phyloP scores from a whole-genome alignment of 2,329 filamentous ascomycete genomes.

The Colletotrichum agaves region DNA sequence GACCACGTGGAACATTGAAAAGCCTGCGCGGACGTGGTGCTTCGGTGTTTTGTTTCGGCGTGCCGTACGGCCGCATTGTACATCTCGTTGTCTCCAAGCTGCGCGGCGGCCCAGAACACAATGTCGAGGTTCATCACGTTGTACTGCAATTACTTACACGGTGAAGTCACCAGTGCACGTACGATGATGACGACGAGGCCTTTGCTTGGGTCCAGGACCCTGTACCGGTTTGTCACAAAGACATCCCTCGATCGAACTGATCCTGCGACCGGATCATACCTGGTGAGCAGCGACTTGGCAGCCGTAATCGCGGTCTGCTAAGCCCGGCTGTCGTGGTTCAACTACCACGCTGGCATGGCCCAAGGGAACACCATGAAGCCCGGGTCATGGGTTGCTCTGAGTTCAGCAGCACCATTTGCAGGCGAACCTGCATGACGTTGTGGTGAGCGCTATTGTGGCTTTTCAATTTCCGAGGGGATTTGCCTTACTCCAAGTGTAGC shows the following conservation, averaged over 20 bases:
- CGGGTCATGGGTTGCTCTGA: slow-evolving; percentile 53
- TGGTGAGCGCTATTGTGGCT: not conserved
- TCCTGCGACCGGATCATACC: slow-evolving; percentile 48
- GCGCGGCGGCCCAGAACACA: slow-evolving; percentile 52
- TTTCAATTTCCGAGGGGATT: no score
- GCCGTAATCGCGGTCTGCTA: slow-evolving; percentile 48
- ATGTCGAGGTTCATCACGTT: slow-evolving; percentile 56
- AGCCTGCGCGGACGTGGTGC: slow-evolving; percentile 52
- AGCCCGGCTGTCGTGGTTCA: slow-evolving; percentile 49
- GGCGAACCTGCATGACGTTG: slow-evolving; percentile 38
- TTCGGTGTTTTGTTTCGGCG: slow-evolving; percentile 50
- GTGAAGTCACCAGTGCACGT: slow-evolving; percentile 32
- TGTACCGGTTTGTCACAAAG: slow-evolving; percentile 52
- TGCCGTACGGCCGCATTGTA: slow-evolving; percentile 51
- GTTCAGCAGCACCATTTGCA: slow-evolving; percentile 54
- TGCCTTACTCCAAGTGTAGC: slow-evolving; percentile 42
- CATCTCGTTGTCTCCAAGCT: slow-evolving; percentile 46
- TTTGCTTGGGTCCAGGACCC: slow-evolving; percentile 47
- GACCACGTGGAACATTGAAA: slow-evolving; percentile 55
- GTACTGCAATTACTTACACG: slow-evolving; percentile 41
- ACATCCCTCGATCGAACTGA: slow-evolving; percentile 57
- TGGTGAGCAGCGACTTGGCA: slow-evolving; percentile 49
- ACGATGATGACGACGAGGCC: slow-evolving; percentile 56
- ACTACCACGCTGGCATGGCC: slow-evolving; percentile 51
- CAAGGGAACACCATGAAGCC: slow-evolving; percentile 57